Percentiles rank a stretch among this genome's conserved stretches.
phyloP scores from a whole-genome alignment of 176 grass and related monocot genomes.

The Guadua angustifolia region DNA sequence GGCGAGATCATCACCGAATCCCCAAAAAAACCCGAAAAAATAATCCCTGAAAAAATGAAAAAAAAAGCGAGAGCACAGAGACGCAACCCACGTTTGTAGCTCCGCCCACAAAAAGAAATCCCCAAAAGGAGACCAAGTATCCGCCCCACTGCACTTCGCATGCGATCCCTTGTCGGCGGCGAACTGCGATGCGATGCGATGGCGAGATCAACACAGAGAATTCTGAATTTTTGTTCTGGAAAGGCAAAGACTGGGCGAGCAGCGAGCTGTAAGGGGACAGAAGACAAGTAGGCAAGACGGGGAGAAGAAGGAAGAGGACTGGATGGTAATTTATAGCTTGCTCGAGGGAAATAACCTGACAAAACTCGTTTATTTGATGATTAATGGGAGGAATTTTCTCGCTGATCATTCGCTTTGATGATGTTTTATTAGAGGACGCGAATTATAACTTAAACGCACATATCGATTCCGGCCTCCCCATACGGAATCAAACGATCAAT shows the following conservation, averaged over 20 bases:
- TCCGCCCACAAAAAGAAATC: background rate
- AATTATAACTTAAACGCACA: too few relatives aligned
- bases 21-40: background rate
- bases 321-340: background rate
- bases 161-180: background rate
- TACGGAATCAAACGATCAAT: too few relatives aligned
- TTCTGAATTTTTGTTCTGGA: background rate
- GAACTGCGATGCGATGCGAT: background rate
- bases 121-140: background rate
- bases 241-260: background rate
- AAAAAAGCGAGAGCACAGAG: background rate
- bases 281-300: background rate
- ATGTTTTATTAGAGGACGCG: too few relatives aligned
- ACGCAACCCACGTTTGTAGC: background rate
- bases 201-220: slow-evolving; percentile 8
- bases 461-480: too few relatives aligned
- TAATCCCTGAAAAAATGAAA: background rate
- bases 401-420: too few relatives aligned
- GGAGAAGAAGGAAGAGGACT: background rate
- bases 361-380: too few relatives aligned
- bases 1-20: background rate
- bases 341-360: background rate
- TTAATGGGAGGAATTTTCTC: too few relatives aligned
- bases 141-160: background rate
- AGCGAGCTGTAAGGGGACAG: background rate